phyloP scores from a whole-genome alignment of 768 basidiomycete species.

The Amanita thiersii region DNA sequence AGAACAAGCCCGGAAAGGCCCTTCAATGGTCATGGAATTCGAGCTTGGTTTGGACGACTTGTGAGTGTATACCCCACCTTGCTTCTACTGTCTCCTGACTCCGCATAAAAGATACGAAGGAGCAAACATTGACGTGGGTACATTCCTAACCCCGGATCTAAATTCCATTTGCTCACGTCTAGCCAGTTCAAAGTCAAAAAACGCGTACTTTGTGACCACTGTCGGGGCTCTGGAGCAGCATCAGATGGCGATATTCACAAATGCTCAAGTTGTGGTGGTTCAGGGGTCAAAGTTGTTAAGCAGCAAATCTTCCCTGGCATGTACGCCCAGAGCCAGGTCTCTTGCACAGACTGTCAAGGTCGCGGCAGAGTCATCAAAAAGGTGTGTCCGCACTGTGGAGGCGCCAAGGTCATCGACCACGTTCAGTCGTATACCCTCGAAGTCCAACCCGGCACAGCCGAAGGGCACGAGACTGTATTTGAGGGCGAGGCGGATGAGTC shows the following conservation, averaged over 20 bases:
- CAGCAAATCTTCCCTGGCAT: slow-evolving; percentile 98
- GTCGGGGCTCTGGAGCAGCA: slow-evolving; percentile 91
- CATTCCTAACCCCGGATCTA: neutral
- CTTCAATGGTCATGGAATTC: slow-evolving; percentile 70
- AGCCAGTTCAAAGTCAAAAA: slow-evolving; percentile 87
- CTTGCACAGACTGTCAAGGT: slow-evolving; percentile 80
- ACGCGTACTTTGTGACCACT: slow-evolving; percentile 91
- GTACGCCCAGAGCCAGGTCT: slow-evolving; percentile 82
- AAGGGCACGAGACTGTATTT: slow-evolving; percentile 88
- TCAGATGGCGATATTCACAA: slow-evolving; percentile 81
- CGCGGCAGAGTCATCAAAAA: slow-evolving; percentile 73
- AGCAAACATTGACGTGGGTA: slow-evolving; percentile 70
- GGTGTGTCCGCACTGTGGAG: slow-evolving; percentile 75
- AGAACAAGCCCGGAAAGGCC: slow-evolving; percentile 68
- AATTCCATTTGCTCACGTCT: slow-evolving; percentile 8
- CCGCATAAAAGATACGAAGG: slow-evolving; percentile 66
- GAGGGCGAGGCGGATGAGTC: slow-evolving; percentile 97
- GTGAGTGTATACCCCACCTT: slow-evolving; percentile 27
- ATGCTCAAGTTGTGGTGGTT: slow-evolving; percentile 79
- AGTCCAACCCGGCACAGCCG: slow-evolving; percentile 81
- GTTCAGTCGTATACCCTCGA: slow-evolving; percentile 81
- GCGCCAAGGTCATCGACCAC: slow-evolving; percentile 75
- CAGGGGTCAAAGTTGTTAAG: slow-evolving; percentile 76
- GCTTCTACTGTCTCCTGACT: slow-evolving; percentile 5
- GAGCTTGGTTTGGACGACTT: slow-evolving; percentile 86